Evolutionary conservation across 2,329 filamentous ascomycete species (phyloP).

Genomic region (Pseudogymnoascus destructans): DNA sequence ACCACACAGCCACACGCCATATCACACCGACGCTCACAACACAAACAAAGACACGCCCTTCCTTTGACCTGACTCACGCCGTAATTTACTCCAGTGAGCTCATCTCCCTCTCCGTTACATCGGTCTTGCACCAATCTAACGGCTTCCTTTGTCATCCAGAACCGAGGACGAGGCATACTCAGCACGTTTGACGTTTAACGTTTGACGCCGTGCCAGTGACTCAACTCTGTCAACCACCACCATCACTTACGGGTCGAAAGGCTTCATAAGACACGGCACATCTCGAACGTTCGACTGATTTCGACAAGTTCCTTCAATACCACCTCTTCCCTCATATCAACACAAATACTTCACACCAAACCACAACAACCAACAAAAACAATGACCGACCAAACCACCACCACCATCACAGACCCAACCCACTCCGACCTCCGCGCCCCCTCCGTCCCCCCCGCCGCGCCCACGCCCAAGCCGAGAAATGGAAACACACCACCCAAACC

Average conservation of each 20-base stretch:
- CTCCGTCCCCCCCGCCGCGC: not conserved
- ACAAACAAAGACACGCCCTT: not conserved
- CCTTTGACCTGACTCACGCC: not conserved
- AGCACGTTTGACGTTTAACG: not conserved
- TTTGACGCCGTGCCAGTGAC: not conserved
- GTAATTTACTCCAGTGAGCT: not conserved
- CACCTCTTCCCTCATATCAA: too few species aligned
- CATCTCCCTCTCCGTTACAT: not conserved
- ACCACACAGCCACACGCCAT: not conserved
- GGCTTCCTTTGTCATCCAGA: not conserved
- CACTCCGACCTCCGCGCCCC: not conserved
- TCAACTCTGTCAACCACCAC: not conserved
- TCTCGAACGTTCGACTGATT: not conserved
- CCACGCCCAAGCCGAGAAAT: not conserved
- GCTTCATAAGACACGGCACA: not conserved
- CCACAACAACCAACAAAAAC: not conserved
- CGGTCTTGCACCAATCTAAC: not conserved
- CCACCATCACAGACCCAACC: not conserved
- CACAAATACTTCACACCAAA: too few species aligned
- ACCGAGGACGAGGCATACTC: not conserved
- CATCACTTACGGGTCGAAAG: not conserved
- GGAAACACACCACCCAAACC: not conserved
- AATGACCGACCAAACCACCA: not conserved
- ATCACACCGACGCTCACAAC: not conserved
- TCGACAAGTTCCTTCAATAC: too few species aligned